phyloP scores from a whole-genome alignment of 208 protist species.

The Acanthamoeba lenticulata region DNA sequence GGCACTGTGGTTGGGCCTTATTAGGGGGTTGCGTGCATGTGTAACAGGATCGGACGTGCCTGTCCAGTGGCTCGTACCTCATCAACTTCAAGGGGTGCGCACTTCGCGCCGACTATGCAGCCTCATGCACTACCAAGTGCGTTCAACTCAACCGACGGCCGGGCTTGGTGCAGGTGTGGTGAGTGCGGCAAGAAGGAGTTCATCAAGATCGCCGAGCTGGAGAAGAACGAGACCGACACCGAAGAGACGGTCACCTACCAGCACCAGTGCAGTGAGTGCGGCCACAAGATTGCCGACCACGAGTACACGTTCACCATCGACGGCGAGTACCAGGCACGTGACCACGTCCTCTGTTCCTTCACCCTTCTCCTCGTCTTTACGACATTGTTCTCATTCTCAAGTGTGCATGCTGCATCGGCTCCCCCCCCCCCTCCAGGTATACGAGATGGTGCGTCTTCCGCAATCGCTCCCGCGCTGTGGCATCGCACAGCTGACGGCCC shows the following conservation, averaged over 20 bases:
- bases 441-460: background rate
- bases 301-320: slow-evolving; percentile 61
- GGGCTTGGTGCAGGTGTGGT: background rate
- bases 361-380: too few relatives aligned
- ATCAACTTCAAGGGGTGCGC: slow-evolving; percentile 29
- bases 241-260: slow-evolving; percentile 42
- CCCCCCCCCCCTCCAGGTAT: background rate
- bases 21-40: too few relatives aligned
- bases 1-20: too few relatives aligned
- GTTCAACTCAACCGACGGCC: too few relatives aligned
- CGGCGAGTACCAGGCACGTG: background rate
- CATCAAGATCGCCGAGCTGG: slow-evolving; percentile 41
- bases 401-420: too few relatives aligned
- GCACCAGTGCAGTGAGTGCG: slow-evolving; percentile 54
- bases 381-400: too few relatives aligned
- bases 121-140: too few relatives aligned
- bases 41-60: slow-evolving; percentile 39
- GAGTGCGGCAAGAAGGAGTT: slow-evolving; percentile 50
- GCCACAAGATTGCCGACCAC: slow-evolving; percentile 57
- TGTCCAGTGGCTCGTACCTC: slow-evolving; percentile 20
- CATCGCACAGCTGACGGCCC: too few relatives aligned
- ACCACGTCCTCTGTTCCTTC: background rate
- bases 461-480: background rate
- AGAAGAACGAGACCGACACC: slow-evolving; percentile 1
- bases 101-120: background rate